These are phyloP conservation scores for Leccinum subtestaceum DNA, from an alignment of 768 basidiomycete genomes.

Conservation along the genomic window DNA sequence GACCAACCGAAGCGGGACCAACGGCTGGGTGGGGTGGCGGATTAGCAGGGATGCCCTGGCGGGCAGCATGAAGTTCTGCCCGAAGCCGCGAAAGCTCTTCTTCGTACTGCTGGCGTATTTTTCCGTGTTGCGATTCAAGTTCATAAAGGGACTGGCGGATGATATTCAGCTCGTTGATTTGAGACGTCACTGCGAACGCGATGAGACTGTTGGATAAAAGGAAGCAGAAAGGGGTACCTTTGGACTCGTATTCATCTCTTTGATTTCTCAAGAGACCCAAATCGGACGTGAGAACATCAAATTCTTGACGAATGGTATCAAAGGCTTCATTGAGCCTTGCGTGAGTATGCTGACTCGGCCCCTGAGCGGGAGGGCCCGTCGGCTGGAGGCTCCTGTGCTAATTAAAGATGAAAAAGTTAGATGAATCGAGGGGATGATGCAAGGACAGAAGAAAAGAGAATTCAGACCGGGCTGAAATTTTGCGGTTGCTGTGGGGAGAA, in stretches of 20 bases:
- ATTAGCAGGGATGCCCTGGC: slow-evolving; percentile 37
- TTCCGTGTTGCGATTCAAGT: slow-evolving; percentile 83
- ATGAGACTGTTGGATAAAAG: slow-evolving; percentile 10
- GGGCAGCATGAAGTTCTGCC: slow-evolving; percentile 57
- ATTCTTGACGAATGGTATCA: slow-evolving; percentile 81
- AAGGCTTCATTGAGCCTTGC: slow-evolving; percentile 71
- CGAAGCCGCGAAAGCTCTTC: slow-evolving; percentile 75
- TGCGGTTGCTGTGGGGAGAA: slow-evolving; percentile 12
- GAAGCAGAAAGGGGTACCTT: slow-evolving; percentile 48
- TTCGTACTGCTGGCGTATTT: slow-evolving; percentile 85
- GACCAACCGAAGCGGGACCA: slow-evolving; percentile 34
- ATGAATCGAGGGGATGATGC: background rate
- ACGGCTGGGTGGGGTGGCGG: slow-evolving; percentile 36
- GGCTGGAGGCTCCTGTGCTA: slow-evolving; percentile 58
- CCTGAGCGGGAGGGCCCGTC: slow-evolving; percentile 43
- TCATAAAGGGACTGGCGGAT: slow-evolving; percentile 91
- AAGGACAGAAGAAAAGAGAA: background rate
- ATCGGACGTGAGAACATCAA: slow-evolving; percentile 71
- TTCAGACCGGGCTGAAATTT: slow-evolving; percentile 23
- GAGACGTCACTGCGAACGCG: slow-evolving; percentile 55
- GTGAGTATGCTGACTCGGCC: slow-evolving; percentile 39
- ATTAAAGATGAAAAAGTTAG: slow-evolving; percentile 18
- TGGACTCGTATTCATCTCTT: slow-evolving; percentile 86
- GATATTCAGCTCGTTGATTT: slow-evolving; percentile 87
- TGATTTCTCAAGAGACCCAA: slow-evolving; percentile 65